Percentiles rank a stretch among this genome's conserved stretches.
Conservation (phyloP, 805 yeast genomes). For the Yarrowia keelungensis region DNA sequence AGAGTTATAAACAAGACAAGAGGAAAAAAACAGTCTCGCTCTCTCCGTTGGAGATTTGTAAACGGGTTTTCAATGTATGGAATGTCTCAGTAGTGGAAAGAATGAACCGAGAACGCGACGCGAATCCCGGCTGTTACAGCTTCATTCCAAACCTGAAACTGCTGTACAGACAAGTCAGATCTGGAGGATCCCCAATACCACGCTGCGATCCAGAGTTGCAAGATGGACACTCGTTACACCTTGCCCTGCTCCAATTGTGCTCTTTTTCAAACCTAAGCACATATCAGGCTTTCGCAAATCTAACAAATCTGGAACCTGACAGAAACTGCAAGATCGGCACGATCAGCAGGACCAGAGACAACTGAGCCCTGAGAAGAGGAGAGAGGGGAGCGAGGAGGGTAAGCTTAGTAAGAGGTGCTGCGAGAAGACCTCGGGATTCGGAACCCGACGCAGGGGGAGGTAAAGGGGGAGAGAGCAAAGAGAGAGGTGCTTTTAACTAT, state of each 20-base stretch:
- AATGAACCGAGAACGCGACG: not conserved
- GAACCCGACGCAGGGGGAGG: too few species aligned
- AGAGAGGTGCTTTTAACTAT: too few species aligned
- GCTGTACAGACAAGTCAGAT: not conserved
- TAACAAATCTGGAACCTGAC: constrained; percentile 34
- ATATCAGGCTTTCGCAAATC: constrained; percentile 32
- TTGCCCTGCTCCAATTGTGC: constrained; percentile 19
- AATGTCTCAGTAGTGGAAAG: constrained; percentile 17
- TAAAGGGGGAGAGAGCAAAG: too few species aligned
- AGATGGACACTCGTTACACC: constrained; percentile 3
- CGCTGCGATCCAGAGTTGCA: not conserved
- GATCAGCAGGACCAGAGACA: constrained; percentile 25
- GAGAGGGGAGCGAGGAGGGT: not conserved
- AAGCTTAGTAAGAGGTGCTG: constrained; percentile 1
- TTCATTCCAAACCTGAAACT: constrained; percentile 9
- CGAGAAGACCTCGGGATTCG: not conserved
- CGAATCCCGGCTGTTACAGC: not conserved
- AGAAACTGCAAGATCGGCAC: constrained; percentile 35
- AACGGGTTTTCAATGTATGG: constrained; percentile 21
- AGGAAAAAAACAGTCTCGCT: not conserved
- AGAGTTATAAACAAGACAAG: constrained; percentile 7
- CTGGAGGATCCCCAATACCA: not conserved
- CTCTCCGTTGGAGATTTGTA: not conserved
- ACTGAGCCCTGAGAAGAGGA: constrained; percentile 1
- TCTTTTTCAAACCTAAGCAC: constrained; percentile 17